Conservation (phyloP, 495 filamentous ascomycete genomes). For the Umbilicaria muhlenbergii region DNA sequence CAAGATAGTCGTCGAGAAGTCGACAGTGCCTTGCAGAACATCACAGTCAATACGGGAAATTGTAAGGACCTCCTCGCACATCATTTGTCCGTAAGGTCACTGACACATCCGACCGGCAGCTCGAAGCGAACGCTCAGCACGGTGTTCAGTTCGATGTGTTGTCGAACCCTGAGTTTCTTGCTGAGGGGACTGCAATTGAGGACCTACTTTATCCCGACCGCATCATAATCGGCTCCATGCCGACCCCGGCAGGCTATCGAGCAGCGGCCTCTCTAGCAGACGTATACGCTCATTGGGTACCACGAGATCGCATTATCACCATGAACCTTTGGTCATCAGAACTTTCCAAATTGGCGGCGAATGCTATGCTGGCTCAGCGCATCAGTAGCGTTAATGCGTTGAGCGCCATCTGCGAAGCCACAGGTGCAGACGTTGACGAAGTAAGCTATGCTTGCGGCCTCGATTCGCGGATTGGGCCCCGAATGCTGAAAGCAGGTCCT, state of each 20-base stretch:
- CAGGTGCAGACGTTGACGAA: slow-evolving; percentile 62
- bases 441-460: slow-evolving; percentile 53
- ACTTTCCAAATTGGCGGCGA: slow-evolving; percentile 65
- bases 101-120: slow-evolving; percentile 14
- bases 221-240: slow-evolving; percentile 57
- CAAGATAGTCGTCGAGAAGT: slow-evolving; percentile 72
- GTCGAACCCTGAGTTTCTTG: slow-evolving; percentile 73
- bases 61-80: slow-evolving; percentile 22
- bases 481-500: slow-evolving; percentile 62
- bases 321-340: slow-evolving; percentile 72
- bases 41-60: slow-evolving; percentile 54
- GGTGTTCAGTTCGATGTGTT: slow-evolving; percentile 56
- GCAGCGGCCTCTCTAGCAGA: slow-evolving; percentile 47
- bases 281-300: slow-evolving; percentile 62
- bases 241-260: slow-evolving; percentile 34
- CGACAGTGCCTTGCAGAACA: slow-evolving; percentile 68
- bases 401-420: slow-evolving; percentile 63
- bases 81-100: neutral
- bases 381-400: slow-evolving; percentile 76
- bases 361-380: slow-evolving; percentile 68
- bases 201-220: slow-evolving; percentile 61
- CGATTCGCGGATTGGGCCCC: slow-evolving; percentile 53
- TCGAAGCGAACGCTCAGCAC: slow-evolving; percentile 35
- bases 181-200: slow-evolving; percentile 60
- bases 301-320: slow-evolving; percentile 45